Conservation (phyloP, 805 yeast species). For the Cyberlindnera galapagoensis region DNA sequence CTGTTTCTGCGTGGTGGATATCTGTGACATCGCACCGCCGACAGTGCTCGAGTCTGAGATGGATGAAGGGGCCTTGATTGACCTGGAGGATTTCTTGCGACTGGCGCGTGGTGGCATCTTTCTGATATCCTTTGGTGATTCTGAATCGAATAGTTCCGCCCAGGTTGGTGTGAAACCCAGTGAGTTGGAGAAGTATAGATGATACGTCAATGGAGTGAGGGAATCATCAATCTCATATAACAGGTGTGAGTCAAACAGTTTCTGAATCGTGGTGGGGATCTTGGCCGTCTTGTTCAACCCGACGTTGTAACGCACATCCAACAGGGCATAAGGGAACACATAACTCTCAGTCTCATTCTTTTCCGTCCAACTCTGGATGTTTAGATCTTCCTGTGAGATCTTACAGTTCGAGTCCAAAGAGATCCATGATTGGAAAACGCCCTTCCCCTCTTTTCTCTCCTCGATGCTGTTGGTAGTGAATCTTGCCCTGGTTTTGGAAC, state of each 20-base stretch:
- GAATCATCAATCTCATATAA: constrained; percentile 39
- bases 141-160: constrained; percentile 28
- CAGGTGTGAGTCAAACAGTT: constrained; percentile 40
- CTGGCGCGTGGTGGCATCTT: constrained; percentile 32
- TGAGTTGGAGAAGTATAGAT: constrained; percentile 23
- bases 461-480: constrained; percentile 10
- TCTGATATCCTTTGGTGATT: constrained; percentile 37
- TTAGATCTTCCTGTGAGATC: constrained; percentile 9
- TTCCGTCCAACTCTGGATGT: constrained; percentile 11
- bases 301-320: constrained; percentile 42
- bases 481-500: constrained; percentile 14
- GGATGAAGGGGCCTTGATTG: constrained; percentile 4
- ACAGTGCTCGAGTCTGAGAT: constrained; percentile 5
- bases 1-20: too few species aligned
- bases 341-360: constrained; percentile 8
- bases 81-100: constrained; percentile 2
- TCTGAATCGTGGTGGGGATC: constrained; percentile 24
- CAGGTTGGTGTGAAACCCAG: constrained; percentile 32
- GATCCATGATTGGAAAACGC: constrained; percentile 19
- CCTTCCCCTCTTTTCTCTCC: neutral
- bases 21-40: constrained; percentile 5
- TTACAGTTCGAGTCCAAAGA: constrained; percentile 19
- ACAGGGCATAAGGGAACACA: constrained; percentile 41
- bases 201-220: constrained; percentile 27
- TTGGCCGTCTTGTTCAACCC: constrained; percentile 20